Base-by-base conservation (phyloP, 2,329 filamentous ascomycete genomes). In the Talaromyces sp. region DNA sequence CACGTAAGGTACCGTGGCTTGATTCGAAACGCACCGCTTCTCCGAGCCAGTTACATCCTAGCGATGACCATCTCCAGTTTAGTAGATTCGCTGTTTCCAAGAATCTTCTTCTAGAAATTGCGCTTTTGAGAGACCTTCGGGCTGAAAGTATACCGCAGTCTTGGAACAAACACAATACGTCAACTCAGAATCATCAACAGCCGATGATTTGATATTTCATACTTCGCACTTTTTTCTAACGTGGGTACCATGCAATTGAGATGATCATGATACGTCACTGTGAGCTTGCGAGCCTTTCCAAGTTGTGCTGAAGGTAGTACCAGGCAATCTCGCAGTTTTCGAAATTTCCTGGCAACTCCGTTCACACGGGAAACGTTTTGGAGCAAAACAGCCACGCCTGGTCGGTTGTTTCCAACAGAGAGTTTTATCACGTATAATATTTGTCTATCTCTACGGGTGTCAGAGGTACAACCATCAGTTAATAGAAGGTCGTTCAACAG, bases 41-140 rank as follows among this genome's bases (percentile, higher is more conserved):
- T 61, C 59, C 59, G 59, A 26, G 13, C 59, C 59, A 61, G 19
- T 61, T 24, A 46, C 43, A 46, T 46, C 17, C 1, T 38, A 2
- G 35, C 17, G 14, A 38, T 38, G 35, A 17, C 35, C 7, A 5
- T 38, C 13, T 55, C 41, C 17, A 55, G 32, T 11, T 50, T 43
- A 17, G 24, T 5, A 29, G 35, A 14, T 31, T 31, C 10, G 3
- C 29, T 31, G 7, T 38, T 38, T 38, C 35, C 35, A n/a, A 38
- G n/a, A 55, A 55, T 10, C 52, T n/a, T 31, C 3, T 38, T 38
- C 35, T 38, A n/a, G 8, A 7, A 38, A 7, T n/a, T 38, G 14
- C n/a, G 4, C 17, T n/a, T 49, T 24, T 26, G 5, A 24, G 43
- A 49, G 43, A 38, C 4, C 26, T 50, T 50, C 19, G 5, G 8